phyloP scores from a whole-genome alignment of 176 grass and related monocot species.

The Saccharum spontaneum region DNA sequence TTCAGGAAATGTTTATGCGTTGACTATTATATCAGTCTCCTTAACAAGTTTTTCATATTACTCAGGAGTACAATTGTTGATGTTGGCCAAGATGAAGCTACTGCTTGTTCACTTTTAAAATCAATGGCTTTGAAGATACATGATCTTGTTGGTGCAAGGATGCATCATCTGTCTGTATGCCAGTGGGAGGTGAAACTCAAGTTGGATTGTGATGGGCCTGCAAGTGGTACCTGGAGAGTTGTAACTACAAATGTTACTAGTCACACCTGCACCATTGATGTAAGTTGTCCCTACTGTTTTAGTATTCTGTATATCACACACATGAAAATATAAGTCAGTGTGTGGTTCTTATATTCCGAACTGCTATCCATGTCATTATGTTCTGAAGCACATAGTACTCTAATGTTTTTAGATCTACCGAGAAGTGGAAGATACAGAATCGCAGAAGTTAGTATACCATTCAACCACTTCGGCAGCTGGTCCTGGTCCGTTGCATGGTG shows the following conservation, averaged over 20 bases:
- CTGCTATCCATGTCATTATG: slow-evolving; percentile 13
- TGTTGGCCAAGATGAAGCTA: slow-evolving; percentile 71
- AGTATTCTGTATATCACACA: not conserved
- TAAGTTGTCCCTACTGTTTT: slow-evolving; percentile 47
- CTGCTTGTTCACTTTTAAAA: slow-evolving; percentile 67
- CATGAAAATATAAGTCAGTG: not conserved
- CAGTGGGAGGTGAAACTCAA: slow-evolving; percentile 95
- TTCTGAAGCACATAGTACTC: slow-evolving; percentile 22
- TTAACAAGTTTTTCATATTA: slow-evolving; percentile 27
- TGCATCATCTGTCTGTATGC: slow-evolving; percentile 96
- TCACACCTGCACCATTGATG: slow-evolving; percentile 90
- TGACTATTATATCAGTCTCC: not conserved
- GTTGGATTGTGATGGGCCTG: slow-evolving; percentile 63
- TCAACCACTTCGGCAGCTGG: slow-evolving; percentile 42
- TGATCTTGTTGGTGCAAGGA: slow-evolving; percentile 78
- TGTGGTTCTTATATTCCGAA: not conserved
- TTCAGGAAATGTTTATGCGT: not conserved
- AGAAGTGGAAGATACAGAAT: slow-evolving; percentile 69
- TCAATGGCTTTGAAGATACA: slow-evolving; percentile 94
- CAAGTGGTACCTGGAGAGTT: slow-evolving; percentile 87
- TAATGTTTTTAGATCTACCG: slow-evolving; percentile 71
- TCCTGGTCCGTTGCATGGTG: slow-evolving; percentile 78
- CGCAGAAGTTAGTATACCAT: slow-evolving; percentile 72
- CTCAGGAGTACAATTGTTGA: slow-evolving; percentile 67
- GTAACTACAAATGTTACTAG: slow-evolving; percentile 89